Conservation (phyloP, 2,329 filamentous ascomycete species). For the Chaetomium olivaceum region DNA sequence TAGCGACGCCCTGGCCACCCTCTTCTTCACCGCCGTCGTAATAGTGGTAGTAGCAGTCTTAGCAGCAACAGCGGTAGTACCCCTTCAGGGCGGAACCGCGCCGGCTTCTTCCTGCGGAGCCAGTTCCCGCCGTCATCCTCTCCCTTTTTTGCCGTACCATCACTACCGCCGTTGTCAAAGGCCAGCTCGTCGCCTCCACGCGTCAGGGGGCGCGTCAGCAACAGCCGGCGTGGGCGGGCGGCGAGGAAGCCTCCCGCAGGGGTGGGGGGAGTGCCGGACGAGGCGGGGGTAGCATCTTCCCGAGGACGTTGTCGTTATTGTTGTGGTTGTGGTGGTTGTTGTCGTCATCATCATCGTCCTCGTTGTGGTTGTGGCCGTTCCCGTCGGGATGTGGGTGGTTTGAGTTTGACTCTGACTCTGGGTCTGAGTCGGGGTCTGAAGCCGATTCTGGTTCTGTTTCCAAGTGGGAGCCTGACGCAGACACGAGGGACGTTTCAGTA, state of each 20-base stretch:
- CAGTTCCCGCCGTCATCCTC: background rate
- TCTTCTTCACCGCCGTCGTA: slow-evolving; percentile 3
- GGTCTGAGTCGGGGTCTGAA: too few species aligned
- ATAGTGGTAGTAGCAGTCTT: too few species aligned
- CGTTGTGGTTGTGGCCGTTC: background rate
- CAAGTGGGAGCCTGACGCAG: background rate
- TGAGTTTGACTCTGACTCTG: too few species aligned
- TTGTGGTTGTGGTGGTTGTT: background rate
- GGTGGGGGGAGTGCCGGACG: background rate
- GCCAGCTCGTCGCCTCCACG: slow-evolving; percentile 23
- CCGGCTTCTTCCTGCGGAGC: slow-evolving; percentile 21
- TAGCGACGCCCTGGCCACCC: slow-evolving; percentile 18
- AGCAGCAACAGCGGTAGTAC: background rate
- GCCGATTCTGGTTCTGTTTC: background rate
- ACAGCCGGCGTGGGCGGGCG: slow-evolving; percentile 19
- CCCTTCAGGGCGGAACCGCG: slow-evolving; percentile 9
- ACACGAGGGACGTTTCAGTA: slow-evolving; percentile 17
- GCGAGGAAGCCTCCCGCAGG: slow-evolving; percentile 19
- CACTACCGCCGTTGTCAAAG: slow-evolving; percentile 2
- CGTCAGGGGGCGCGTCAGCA: slow-evolving; percentile 16
- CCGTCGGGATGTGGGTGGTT: slow-evolving; percentile 1
- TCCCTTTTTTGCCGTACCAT: too few species aligned
- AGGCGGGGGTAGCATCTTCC: background rate
- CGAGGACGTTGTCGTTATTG: background rate
- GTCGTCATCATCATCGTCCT: background rate